Evolutionary conservation across 2,329 filamentous ascomycete genomes (phyloP), one percentile per base, ranked within the genome.

Genomic region (Leptographium flavum): DNA sequence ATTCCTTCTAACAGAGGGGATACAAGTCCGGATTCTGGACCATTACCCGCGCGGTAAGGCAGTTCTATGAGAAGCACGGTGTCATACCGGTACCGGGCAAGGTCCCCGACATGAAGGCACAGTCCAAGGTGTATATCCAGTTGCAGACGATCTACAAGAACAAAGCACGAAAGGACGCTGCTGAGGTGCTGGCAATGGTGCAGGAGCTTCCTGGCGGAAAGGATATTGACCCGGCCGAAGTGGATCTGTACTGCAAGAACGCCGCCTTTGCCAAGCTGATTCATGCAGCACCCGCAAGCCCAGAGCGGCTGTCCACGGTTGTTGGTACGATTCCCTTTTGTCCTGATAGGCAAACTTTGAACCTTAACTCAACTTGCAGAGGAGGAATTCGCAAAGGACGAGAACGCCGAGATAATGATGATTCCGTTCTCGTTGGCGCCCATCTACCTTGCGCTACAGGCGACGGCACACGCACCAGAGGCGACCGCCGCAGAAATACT

Each of bases 91-190:
- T 98, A 0, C 82, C 88, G 1, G 93, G 92, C 13, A 79, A 82
- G 3, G 69, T 98, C 2, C 92, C 93, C 2, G 92, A 98, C 60
- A 98, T 98, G 92, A 98, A 98, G 67, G 87, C 92, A 3, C 77
- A 90, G 58, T 94, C 88, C 4, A 77, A 73, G 46, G 83, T 93
- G 50, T 98, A 98, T 65, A 82, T 98, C 53, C 72, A 80, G 55
- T 72, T 98, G 13, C 92, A 96, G 60, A 90, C 84, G 55, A 77
- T 96, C 48, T 98, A 96, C 74, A 95, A 94, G 63, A 64, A 70
- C 21, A 94, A 94, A 62, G 87, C 92, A 37, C 78, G 83, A 30
- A 68, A 74, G 56, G 92, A 98, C 56, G 68, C 81, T 14, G 73
- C 76, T 27, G 83, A 94, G 60, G 83, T 96, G 3, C 64, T 87